phyloP scores from a whole-genome alignment of 129 eudicot species.

The Helichrysum umbraculigerum region DNA sequence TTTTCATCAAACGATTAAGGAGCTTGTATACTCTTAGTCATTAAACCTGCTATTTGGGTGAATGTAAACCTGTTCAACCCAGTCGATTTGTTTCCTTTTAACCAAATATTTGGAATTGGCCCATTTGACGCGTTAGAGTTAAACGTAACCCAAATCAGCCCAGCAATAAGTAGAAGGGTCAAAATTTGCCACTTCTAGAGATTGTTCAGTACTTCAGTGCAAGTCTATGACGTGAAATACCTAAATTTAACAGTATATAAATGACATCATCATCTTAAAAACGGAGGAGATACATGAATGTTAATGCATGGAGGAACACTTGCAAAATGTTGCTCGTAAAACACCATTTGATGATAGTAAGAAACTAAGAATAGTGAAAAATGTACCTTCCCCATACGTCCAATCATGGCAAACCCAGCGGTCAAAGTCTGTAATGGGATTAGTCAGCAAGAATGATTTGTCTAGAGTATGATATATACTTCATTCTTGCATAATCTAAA shows the following conservation, averaged over 20 bases:
- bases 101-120: neutral
- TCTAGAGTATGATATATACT: neutral
- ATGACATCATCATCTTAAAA: neutral
- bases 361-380: conserved; percentile 19
- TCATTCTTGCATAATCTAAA: conserved; percentile 13
- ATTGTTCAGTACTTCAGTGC: neutral
- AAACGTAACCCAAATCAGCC: neutral
- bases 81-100: neutral
- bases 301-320: neutral
- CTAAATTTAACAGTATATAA: neutral
- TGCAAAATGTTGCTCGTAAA: neutral
- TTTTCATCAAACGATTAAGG: neutral
- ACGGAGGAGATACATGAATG: neutral
- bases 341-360: neutral
- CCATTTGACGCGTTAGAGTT: neutral
- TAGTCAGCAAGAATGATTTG: conserved; percentile 14
- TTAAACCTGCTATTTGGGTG: neutral
- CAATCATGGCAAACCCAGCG: conserved; percentile 97
- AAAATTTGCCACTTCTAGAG: neutral
- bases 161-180: neutral
- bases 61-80: neutral
- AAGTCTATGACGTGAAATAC: neutral
- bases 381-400: conserved; percentile 91
- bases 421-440: conserved; percentile 70
- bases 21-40: neutral